Base-by-base conservation (phyloP, 78 protist genomes). In the Dictyostelium discoideum region DNA sequence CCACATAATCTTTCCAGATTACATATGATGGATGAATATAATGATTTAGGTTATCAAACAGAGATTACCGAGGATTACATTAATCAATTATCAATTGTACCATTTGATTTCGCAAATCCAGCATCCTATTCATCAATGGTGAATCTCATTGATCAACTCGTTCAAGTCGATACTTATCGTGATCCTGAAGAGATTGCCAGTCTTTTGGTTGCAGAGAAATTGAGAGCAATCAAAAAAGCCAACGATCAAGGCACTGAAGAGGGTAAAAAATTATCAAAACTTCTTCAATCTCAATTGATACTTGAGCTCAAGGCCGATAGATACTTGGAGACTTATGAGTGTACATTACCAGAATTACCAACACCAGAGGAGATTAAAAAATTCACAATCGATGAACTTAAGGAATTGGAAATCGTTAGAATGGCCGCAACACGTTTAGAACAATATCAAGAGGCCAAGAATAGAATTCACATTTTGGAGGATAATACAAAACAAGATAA, bases 101-200 rank as follows among this genome's bases (percentile, higher is more conserved):
- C 94, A 78, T 89, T 65, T 29, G 87, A 80, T 67, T 89, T 89
- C 29, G 73, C 73, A 11, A 89, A 89, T 81, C 94, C 94, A 78
- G 67, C 72, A 5, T 89, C 94, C 4, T 89, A 65, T 73, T 22
- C 69, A 5, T 89, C 94, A 26, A 5, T 89, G 40, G 77, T 81
- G 48, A 48, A 63, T 39, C 57, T 84, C 50, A 1, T 84, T 20
- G 63, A 84, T 22, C 26, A 54, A 37, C 42, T 72, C 37, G 32
- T 4, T 9, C 2, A 40, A 29, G 22, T 6, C 4, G 81, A 18
- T 26, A 0, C 22, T 3, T 11, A 11, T 74, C 81, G 48, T 37
- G 3, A 4, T 3, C 50, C 20, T 2, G 42, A 32, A 16, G 20
- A 74, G 4, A 10, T 74, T 6, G 24, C 81, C 3, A 3, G 10